Evolutionary conservation across 805 yeast species (phyloP), one percentile per base, ranked within the genome.

Genomic region (Suhomyces faveliae): DNA sequence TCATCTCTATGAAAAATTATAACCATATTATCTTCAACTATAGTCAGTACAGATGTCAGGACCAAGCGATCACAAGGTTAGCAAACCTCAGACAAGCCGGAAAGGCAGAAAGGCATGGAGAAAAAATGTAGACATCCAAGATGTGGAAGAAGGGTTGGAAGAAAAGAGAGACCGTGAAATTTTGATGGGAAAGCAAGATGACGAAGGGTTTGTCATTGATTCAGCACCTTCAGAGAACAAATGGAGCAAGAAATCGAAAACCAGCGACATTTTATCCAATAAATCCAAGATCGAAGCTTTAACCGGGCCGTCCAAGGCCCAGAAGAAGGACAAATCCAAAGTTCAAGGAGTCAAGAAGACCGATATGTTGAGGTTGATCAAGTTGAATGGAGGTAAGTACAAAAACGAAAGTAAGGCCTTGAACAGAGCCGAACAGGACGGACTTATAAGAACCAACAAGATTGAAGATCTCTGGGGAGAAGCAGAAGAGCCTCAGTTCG

Each of bases 101-200:
- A 94, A 94, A 73, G 96, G 96, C 39, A 92, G 88, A 77, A 85
- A 79, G 63, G 83, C 96, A 4, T 89, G 97, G 95, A 81, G 96
- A 64, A 89, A 89, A 68, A 89, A 94, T 66, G 87, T 94, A 49
- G 96, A 94, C 64, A 71, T 94, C 15, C 83, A 81, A 20, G 97
- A 89, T 53, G 73, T 94, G 42, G 89, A 87, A 60, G 66, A 69
- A 25, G 86, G 85, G 10, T 70, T 92, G 35, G 92, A 85, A 56
- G 82, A 79, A 39, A 75, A 76, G 44, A 75, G 89, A 49, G 95
- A 89, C 44, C 81, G 82, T 49, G 62, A 77, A 52, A 68, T 78
- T 48, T 75, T 75, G 43, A 69, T 74, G 40, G 87, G 89, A 49
- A 43, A 43, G 12, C 76, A 72, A 5, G 63, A 71, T 22, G 50